Percentiles rank a stretch among this genome's conserved stretches.
phyloP scores from a whole-genome alignment of 805 yeast genomes.

The Sporopachydermia quercuum region DNA sequence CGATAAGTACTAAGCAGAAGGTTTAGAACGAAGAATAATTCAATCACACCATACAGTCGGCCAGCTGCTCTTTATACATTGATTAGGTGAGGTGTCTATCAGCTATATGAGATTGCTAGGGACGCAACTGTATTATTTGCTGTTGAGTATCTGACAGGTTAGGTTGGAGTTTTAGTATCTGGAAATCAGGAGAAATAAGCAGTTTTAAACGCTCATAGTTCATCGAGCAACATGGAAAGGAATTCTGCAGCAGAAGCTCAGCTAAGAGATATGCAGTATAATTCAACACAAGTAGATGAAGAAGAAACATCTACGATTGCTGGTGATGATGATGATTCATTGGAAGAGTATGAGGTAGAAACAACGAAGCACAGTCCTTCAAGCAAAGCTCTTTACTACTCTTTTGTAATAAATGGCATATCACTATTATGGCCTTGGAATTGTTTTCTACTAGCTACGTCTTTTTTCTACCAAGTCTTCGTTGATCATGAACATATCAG shows the following conservation, averaged over 20 bases:
- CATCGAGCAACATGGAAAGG: too few relatives aligned
- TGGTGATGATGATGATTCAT: slow-evolving; percentile 4
- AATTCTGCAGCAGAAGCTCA: too few relatives aligned
- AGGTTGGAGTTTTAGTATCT: slow-evolving; percentile 8
- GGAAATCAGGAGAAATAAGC: slow-evolving; percentile 7
- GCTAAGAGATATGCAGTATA: too few relatives aligned
- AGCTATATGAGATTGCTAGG: too few relatives aligned
- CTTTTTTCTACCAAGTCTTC: slow-evolving; percentile 58
- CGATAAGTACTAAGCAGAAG: too few relatives aligned
- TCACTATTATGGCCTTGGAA: slow-evolving; percentile 96
- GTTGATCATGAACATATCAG: slow-evolving; percentile 19
- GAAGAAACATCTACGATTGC: slow-evolving; percentile 2
- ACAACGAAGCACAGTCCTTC: slow-evolving; percentile 2
- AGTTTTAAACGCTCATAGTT: slow-evolving; percentile 5
- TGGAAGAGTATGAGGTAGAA: slow-evolving; percentile 1
- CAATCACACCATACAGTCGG: too few relatives aligned
- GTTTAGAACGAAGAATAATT: too few relatives aligned
- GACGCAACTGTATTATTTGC: too few relatives aligned
- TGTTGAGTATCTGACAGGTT: too few relatives aligned
- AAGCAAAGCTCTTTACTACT: slow-evolving; percentile 24
- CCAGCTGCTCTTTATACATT: too few relatives aligned
- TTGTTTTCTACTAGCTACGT: slow-evolving; percentile 73
- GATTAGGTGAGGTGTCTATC: too few relatives aligned
- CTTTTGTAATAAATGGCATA: slow-evolving; percentile 58
- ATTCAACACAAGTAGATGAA: too few relatives aligned